Conservation (phyloP, 2,329 filamentous ascomycete genomes). For the Lasiodiplodia theobromae region DNA sequence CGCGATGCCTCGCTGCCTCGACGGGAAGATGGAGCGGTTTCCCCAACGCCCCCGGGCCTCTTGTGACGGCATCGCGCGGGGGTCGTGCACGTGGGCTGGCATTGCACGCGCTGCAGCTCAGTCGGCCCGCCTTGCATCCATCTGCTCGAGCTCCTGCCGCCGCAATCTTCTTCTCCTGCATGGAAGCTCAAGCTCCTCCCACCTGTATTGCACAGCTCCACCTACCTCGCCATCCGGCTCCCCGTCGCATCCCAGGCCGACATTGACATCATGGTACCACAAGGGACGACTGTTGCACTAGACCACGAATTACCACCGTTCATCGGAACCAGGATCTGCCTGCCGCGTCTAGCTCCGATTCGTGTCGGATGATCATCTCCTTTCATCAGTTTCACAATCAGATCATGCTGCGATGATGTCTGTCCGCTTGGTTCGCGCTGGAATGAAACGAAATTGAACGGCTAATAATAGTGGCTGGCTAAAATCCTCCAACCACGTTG, state of each 20-base stretch:
- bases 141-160: neutral
- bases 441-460: neutral
- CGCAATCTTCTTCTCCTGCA: neutral
- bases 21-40: neutral
- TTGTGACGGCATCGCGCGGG: constrained; percentile 23
- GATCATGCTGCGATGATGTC: neutral
- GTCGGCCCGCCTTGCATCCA: neutral
- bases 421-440: neutral
- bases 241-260: neutral
- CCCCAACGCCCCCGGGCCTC: neutral
- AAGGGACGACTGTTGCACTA: neutral
- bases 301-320: neutral
- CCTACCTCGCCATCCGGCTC: neutral
- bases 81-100: constrained; percentile 16
- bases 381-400: neutral
- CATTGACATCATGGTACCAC: neutral
- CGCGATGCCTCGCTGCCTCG: neutral
- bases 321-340: neutral
- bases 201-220: neutral
- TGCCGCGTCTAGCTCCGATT: neutral
- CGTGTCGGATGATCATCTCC: neutral
- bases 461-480: neutral
- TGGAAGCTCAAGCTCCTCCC: neutral
- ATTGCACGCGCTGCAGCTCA: neutral
- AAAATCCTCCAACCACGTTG: neutral